Conservation (phyloP, 1,284 basidiomycete genomes). For the Austroboletus niveus region DNA sequence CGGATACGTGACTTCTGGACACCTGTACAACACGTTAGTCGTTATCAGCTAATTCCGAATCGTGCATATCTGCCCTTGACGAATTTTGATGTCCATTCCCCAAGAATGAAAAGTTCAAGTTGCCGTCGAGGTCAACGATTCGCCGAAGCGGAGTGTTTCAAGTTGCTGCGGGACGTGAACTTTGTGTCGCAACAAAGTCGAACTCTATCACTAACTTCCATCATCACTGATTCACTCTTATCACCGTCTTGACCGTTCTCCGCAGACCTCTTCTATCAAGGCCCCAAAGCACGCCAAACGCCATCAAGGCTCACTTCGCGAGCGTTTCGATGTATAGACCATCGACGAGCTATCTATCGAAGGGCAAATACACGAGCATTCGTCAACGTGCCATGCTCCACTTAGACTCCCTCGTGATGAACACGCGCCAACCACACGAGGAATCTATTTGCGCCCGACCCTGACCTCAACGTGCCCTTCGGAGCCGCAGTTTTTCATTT, state of each 20-base stretch:
- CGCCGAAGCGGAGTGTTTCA: constrained; percentile 13
- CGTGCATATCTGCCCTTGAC: neutral
- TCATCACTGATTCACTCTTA: neutral
- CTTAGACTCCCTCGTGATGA: constrained; percentile 12
- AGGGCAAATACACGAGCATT: neutral
- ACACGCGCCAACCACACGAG: constrained; percentile 14
- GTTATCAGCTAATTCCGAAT: neutral
- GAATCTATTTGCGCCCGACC: constrained; percentile 6
- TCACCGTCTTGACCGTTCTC: neutral
- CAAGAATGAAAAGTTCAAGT: neutral
- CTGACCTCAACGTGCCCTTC: constrained; percentile 14
- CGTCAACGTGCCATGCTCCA: neutral
- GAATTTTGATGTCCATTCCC: neutral
- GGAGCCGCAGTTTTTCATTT: constrained; percentile 23
- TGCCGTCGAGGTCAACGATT: neutral
- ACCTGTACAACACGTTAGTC: neutral
- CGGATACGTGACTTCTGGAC: neutral
- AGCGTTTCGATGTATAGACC: no score
- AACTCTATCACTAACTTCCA: no score
- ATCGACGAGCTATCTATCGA: neutral
- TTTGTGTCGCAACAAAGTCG: neutral
- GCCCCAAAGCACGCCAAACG: no score
- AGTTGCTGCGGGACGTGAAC: constrained; percentile 15
- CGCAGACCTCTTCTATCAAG: neutral
- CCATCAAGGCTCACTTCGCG: no score